phyloP scores from a whole-genome alignment of 1,284 basidiomycete genomes.

The Cutaneotrichosporon cyanovorans region DNA sequence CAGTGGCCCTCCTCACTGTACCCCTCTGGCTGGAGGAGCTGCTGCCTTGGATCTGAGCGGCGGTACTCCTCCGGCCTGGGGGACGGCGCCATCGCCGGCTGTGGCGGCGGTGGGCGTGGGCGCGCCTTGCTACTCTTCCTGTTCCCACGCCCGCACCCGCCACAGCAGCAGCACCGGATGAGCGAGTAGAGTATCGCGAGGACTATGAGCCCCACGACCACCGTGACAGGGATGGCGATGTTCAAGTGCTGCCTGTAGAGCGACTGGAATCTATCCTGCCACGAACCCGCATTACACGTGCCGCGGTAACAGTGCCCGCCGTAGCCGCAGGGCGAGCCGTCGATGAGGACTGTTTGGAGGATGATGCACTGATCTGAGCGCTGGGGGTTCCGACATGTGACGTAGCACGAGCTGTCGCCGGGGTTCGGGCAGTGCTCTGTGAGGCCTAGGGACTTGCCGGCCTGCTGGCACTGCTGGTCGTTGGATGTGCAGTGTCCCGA shows the following conservation, averaged over 20 bases:
- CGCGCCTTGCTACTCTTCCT: not conserved
- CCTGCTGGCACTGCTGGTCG: slow-evolving; percentile 67
- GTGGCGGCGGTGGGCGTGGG: not conserved
- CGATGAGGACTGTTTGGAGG: slow-evolving; percentile 65
- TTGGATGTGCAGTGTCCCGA: slow-evolving; percentile 74
- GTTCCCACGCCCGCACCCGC: not conserved
- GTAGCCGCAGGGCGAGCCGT: slow-evolving; percentile 79
- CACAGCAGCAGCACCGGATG: slow-evolving; percentile 6
- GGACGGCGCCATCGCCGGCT: not conserved
- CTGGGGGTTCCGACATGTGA: slow-evolving; percentile 70
- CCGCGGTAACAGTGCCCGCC: slow-evolving; percentile 63
- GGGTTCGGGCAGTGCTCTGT: slow-evolving; percentile 59
- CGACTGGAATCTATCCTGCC: slow-evolving; percentile 57
- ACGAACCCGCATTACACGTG: slow-evolving; percentile 58
- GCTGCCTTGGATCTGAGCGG: not conserved
- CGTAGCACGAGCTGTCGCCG: slow-evolving; percentile 62
- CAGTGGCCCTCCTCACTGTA: too few relatives aligned
- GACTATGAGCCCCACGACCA: slow-evolving; percentile 58
- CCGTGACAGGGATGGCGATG: slow-evolving; percentile 70
- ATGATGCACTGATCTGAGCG: slow-evolving; percentile 59
- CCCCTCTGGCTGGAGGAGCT: not conserved
- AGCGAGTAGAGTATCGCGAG: slow-evolving; percentile 15
- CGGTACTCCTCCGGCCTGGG: too few relatives aligned
- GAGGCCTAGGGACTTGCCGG: slow-evolving; percentile 63
- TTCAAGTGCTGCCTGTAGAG: slow-evolving; percentile 71